Evolutionary conservation across 2,329 filamentous ascomycete genomes (phyloP).

Genomic region (Tolypocladium ovalisporum): DNA sequence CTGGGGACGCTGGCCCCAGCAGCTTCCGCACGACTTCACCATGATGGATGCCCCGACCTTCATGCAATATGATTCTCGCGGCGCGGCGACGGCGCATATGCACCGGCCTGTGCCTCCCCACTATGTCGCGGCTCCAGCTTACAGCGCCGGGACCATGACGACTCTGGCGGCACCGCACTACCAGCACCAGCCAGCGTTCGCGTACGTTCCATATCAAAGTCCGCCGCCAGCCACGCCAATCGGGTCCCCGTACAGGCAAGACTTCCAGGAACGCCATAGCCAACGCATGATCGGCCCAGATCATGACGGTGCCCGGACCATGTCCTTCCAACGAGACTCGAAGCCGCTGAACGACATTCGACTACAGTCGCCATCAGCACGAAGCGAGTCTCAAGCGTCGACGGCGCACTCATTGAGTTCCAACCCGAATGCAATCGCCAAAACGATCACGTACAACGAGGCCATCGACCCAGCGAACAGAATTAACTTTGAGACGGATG

Average conservation of each 20-base stretch:
- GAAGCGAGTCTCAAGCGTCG: conserved; percentile 21
- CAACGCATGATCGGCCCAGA: conserved; percentile 10
- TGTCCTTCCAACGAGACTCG: conserved; percentile 14
- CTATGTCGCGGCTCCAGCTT: conserved; percentile 34
- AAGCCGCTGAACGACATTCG: conserved; percentile 20
- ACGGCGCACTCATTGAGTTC: conserved; percentile 10
- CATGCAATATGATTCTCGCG: conserved; percentile 37
- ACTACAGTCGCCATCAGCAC: conserved; percentile 18
- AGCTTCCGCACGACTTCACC: conserved; percentile 34
- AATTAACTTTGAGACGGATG: conserved; percentile 65
- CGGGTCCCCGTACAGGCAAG: conserved; percentile 21
- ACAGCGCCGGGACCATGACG: conserved; percentile 30
- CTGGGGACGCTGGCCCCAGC: conserved; percentile 46
- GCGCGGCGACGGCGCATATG: conserved; percentile 23
- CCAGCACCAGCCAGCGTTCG: conserved; percentile 29
- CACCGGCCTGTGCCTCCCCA: conserved; percentile 34
- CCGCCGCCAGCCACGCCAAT: conserved; percentile 21
- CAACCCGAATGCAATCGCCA: conserved; percentile 22
- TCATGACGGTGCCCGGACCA: conserved; percentile 11
- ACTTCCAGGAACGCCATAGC: conserved; percentile 19
- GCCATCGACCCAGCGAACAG: conserved; percentile 34
- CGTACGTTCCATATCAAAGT: conserved; percentile 31
- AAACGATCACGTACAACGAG: conserved; percentile 33
- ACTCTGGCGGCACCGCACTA: conserved; percentile 32
- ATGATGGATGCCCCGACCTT: conserved; percentile 37